phyloP scores from a whole-genome alignment of 306 rosid species.

The Chamaecrista fasciculata region DNA sequence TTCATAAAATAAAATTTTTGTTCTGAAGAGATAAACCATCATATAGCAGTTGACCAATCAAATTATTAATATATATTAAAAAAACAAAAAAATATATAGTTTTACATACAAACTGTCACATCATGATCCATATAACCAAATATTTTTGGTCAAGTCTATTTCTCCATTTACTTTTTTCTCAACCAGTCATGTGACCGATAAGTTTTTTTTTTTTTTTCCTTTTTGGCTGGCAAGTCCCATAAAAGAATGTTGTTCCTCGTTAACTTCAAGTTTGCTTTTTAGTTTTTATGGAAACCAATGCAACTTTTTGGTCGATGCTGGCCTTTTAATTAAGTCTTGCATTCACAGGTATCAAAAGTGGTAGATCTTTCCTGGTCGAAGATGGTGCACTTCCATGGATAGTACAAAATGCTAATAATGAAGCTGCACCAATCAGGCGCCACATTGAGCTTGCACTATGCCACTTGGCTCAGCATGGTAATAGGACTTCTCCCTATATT shows the following conservation, averaged over 20 bases:
- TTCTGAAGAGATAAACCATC: too few relatives aligned
- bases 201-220: too few relatives aligned
- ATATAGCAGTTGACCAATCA: too few relatives aligned
- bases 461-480: conserved; percentile 98
- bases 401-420: conserved; percentile 86
- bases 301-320: conserved; percentile 8
- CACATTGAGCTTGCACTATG: conserved; percentile 98
- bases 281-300: neutral
- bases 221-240: too few relatives aligned
- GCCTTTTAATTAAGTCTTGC: conserved; percentile 22
- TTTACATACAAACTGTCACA: too few relatives aligned
- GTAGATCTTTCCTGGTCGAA: conserved; percentile 80
- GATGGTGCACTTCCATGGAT: conserved; percentile 98
- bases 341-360: conserved; percentile 60
- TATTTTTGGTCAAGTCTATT: too few relatives aligned
- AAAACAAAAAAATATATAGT: too few relatives aligned
- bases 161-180: too few relatives aligned
- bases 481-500: conserved; percentile 16
- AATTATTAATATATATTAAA: too few relatives aligned
- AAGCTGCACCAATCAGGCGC: conserved; percentile 95
- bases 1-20: too few relatives aligned
- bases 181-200: too few relatives aligned
- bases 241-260: neutral
- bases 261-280: neutral
- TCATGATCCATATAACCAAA: too few relatives aligned